Evolutionary conservation across 2,329 filamentous ascomycete species (phyloP).

Genomic region (Stagonosporopsis cucurbitacearum): DNA sequence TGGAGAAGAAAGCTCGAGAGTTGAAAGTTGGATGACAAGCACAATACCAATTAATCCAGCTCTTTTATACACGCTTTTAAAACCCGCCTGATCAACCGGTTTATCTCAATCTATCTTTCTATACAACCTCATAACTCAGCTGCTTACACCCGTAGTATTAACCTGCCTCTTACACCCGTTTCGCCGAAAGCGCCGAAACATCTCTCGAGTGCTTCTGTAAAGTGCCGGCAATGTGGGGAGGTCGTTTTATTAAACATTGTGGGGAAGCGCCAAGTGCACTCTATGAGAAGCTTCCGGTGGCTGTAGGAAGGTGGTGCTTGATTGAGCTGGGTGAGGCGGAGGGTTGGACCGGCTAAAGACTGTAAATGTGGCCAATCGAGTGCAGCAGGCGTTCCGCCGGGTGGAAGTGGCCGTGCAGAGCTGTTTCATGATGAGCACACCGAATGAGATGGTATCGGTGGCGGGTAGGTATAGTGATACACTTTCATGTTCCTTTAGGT

Average conservation of each 20-base stretch:
- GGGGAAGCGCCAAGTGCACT: conserved; percentile 20
- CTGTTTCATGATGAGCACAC: conserved; percentile 1
- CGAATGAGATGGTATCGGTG: not conserved
- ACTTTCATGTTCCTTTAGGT: not conserved
- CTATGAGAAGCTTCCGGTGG: conserved; percentile 29
- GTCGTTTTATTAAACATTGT: not conserved
- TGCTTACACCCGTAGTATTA: not conserved
- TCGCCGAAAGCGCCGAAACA: not conserved
- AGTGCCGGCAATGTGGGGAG: not conserved
- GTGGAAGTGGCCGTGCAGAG: not conserved
- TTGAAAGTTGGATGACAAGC: not conserved
- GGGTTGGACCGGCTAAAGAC: conserved; percentile 13
- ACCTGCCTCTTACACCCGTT: not conserved
- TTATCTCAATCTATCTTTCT: not conserved
- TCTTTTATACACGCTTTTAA: not conserved
- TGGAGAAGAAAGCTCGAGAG: not conserved
- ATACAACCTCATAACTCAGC: not conserved
- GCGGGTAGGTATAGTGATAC: not conserved
- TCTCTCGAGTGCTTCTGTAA: not conserved
- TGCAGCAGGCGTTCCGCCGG: not conserved
- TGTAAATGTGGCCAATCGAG: not conserved
- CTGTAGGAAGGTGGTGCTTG: conserved; percentile 15
- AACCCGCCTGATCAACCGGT: not conserved
- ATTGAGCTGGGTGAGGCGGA: not conserved
- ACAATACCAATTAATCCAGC: not conserved